phyloP scores from a whole-genome alignment of 495 filamentous ascomycete species.

The Xylaria intraflava region DNA sequence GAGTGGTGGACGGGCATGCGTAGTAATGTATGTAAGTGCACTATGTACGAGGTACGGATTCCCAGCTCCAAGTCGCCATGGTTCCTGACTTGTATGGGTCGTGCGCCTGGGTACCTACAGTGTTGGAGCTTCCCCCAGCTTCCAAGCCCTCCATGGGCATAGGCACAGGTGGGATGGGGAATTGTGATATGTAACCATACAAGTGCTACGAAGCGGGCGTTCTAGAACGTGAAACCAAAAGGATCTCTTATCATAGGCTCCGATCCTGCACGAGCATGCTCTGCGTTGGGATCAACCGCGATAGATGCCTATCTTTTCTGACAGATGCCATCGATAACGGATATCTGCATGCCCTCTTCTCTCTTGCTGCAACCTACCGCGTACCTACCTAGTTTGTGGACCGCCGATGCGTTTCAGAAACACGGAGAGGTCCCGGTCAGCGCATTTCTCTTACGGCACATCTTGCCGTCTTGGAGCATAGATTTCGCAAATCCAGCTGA shows the following conservation, averaged over 20 bases:
- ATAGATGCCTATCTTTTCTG: not conserved
- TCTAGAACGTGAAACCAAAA: slow-evolving; percentile 1
- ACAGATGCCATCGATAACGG: not conserved
- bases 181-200: slow-evolving; percentile 4
- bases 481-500: no score
- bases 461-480: no score
- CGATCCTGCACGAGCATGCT: slow-evolving; percentile 1
- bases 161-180: not conserved
- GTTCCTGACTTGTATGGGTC: no score
- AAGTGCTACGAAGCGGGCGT: no score
- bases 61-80: no score
- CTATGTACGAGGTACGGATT: no score
- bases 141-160: not conserved
- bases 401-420: not conserved
- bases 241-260: slow-evolving; percentile 1
- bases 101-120: no score
- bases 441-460: no score
- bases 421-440: no score
- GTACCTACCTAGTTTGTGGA: no score
- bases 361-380: no score
- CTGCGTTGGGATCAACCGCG: slow-evolving; percentile 4
- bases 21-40: not conserved
- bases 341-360: not conserved
- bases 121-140: no score
- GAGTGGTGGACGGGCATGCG: not conserved